Percentiles rank a stretch among this genome's conserved stretches.
Conservation (phyloP, 2,329 filamentous ascomycete genomes). For the Emergomyces africanus region DNA sequence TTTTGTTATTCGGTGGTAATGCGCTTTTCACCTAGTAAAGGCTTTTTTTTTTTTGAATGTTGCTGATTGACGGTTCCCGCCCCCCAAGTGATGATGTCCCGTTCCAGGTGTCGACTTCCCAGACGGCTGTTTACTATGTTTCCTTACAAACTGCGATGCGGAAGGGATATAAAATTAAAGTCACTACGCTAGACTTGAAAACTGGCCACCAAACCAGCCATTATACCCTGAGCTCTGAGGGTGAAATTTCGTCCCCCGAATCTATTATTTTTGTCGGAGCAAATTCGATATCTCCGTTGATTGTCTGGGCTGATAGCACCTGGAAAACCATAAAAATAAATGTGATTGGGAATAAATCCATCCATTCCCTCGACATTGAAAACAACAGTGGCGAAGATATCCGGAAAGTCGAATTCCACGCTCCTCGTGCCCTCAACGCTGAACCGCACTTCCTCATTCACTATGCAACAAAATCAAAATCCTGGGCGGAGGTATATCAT, state of each 20-base stretch:
- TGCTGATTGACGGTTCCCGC: conserved; percentile 13
- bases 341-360: conserved; percentile 30
- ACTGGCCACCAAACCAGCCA: conserved; percentile 63
- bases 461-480: conserved; percentile 54
- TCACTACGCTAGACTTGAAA: conserved; percentile 58
- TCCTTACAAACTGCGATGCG: conserved; percentile 54
- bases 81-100: conserved; percentile 52
- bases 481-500: conserved; percentile 79
- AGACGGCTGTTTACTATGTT: conserved; percentile 59
- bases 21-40: no score
- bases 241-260: conserved; percentile 44
- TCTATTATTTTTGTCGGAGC: conserved; percentile 29
- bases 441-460: conserved; percentile 77
- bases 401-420: conserved; percentile 53
- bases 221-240: conserved; percentile 58
- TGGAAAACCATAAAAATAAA: conserved; percentile 34
- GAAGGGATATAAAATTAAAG: conserved; percentile 62
- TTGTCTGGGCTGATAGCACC: conserved; percentile 34
- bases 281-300: conserved; percentile 29
- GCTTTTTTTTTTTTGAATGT: not conserved
- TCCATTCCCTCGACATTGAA: conserved; percentile 26
- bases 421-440: conserved; percentile 57
- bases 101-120: conserved; percentile 61
- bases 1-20: not conserved
- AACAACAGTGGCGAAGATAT: conserved; percentile 33